Base-by-base conservation (phyloP, 768 basidiomycete genomes). In the Chlorophyllum brunneum region DNA sequence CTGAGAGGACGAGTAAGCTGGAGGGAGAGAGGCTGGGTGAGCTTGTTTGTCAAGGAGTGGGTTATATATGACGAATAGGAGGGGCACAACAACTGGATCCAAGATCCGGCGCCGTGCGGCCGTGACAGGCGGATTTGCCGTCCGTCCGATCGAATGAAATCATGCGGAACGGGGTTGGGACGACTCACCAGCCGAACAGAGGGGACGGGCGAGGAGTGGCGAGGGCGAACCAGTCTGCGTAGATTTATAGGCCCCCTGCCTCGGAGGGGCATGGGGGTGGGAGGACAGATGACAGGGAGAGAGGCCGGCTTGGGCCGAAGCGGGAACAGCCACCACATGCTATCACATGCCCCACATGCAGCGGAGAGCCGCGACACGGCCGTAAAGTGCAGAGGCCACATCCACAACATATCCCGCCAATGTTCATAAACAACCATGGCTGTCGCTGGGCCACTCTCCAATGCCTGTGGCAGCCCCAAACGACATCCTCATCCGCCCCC, bases 401-500 rank as follows among this genome's bases (percentile, higher is more conserved):
- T 20, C 31, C 52, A 37, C 45, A 16, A 4, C 36, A 31, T 37
- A 15, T 37, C 15, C 36, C 36, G 36, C 4, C 4, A 5, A 37
- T 6, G 13, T 16, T 37, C 36, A 5, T 7, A 37, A 15, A 37
- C 36, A n/a, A n/a, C n/a, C 50, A 61, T 59, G 58, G 43, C 56
- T 23, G 15, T 52, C 48, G 41, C 31, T 15, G 22, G 44, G 44
- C 54, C 49, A 15, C n/a, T n/a, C n/a, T n/a, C n/a, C n/a, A n/a
- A n/a, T n/a, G n/a, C n/a, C n/a, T n/a, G n/a, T n/a, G n/a, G n/a
- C n/a, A n/a, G n/a, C n/a, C n/a, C n/a, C n/a, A n/a, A 48, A 58
- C 54, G 62, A 68, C 46, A 48, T 73, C 47, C 37, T 63, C 40
- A 56, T 74, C 37, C 65, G 64, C 31, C 66, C 70, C 3, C 58